A percentile compares a stretch with the other conserved stretches of the same genome.
Evolutionary conservation across 164 flowering plant genomes (phyloP).

Genomic region (Vitis cinerea): DNA sequence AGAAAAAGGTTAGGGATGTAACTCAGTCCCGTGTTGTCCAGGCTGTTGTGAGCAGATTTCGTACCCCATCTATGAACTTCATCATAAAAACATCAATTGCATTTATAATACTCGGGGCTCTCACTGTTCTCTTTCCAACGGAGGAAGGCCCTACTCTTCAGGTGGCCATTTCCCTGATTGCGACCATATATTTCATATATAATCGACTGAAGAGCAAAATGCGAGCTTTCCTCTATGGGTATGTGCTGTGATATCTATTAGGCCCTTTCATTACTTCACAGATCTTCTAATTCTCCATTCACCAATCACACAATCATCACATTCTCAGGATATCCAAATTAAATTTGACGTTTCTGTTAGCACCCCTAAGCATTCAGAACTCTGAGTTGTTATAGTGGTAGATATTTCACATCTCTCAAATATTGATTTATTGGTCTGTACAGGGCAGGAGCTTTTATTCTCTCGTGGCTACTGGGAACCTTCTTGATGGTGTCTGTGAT

Average conservation of each 20-base stretch:
- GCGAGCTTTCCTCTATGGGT: slow-evolving; percentile 86
- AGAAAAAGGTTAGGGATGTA: slow-evolving; percentile 80
- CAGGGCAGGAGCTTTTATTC: slow-evolving; percentile 74
- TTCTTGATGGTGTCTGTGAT: slow-evolving; percentile 92
- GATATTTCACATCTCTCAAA: neutral
- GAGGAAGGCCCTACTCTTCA: slow-evolving; percentile 99
- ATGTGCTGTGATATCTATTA: slow-evolving; percentile 18
- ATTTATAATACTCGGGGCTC: slow-evolving; percentile 71
- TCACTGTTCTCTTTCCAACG: slow-evolving; percentile 87
- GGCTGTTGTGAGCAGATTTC: slow-evolving; percentile 70
- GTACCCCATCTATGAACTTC: slow-evolving; percentile 64
- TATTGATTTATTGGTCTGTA: slow-evolving; percentile 15
- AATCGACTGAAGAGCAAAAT: slow-evolving; percentile 69
- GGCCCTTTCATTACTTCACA: neutral
- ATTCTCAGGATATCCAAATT: neutral
- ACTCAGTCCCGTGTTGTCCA: slow-evolving; percentile 64
- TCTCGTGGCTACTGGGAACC: slow-evolving; percentile 93
- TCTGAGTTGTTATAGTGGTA: neutral
- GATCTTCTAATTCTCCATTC: too few relatives aligned
- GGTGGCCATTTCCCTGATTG: slow-evolving; percentile 77
- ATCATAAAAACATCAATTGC: slow-evolving; percentile 60
- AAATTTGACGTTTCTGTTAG: too few relatives aligned
- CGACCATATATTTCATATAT: slow-evolving; percentile 74
- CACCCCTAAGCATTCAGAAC: too few relatives aligned
- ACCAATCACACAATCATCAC: neutral